phyloP scores from a whole-genome alignment of 805 yeast species.

The Cyberlindnera xylosilytica region DNA sequence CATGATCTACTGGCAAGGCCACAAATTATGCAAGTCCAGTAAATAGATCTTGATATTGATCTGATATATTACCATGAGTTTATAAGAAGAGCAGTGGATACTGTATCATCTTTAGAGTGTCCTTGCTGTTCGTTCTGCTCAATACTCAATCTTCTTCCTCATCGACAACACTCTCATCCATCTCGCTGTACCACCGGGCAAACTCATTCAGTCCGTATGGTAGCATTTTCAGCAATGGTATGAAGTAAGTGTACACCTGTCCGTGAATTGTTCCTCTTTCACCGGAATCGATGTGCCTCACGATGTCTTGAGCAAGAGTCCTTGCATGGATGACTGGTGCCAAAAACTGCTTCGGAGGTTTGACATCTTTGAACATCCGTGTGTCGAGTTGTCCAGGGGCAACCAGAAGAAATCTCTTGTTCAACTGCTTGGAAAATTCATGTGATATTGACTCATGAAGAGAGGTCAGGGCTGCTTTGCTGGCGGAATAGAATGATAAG shows the following conservation, averaged over 20 bases:
- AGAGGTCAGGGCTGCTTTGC: conserved; percentile 81
- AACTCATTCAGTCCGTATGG: conserved; percentile 54
- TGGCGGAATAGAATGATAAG: conserved; percentile 75
- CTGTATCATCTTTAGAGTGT: too few relatives aligned
- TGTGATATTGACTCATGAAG: conserved; percentile 78
- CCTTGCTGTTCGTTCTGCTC: too few relatives aligned
- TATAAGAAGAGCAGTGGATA: too few relatives aligned
- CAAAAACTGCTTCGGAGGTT: conserved; percentile 66
- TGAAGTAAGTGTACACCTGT: conserved; percentile 70
- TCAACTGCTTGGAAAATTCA: conserved; percentile 52
- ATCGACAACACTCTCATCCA: conserved; percentile 46
- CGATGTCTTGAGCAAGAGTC: conserved; percentile 54
- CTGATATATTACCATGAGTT: too few relatives aligned
- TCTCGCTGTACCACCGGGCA: conserved; percentile 55
- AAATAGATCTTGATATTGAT: too few relatives aligned
- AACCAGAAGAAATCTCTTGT: conserved; percentile 68
- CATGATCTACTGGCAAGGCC: too few relatives aligned
- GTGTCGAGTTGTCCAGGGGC: conserved; percentile 86
- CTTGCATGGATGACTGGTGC: conserved; percentile 75
- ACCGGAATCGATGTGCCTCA: conserved; percentile 55
- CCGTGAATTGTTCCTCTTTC: conserved; percentile 64
- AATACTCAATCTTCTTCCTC: too few relatives aligned
- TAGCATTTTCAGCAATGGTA: conserved; percentile 64
- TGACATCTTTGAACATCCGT: conserved; percentile 67
- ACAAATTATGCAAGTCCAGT: too few relatives aligned